phyloP scores from a whole-genome alignment of 352 stramenopile species.

The Halophytophthora polymorphica region DNA sequence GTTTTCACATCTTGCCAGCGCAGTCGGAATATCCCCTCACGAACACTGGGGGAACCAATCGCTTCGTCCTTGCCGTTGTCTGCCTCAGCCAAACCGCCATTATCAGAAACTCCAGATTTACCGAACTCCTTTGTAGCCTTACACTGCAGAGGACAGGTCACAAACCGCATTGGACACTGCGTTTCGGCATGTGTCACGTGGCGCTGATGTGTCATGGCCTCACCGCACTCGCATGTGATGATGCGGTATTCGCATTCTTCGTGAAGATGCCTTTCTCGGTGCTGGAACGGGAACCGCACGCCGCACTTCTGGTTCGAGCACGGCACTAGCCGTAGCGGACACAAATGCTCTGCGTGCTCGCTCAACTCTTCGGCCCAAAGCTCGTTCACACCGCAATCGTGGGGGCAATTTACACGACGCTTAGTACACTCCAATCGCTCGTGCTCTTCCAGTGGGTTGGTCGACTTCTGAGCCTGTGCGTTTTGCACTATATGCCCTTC shows the following conservation, averaged over 20 bases:
- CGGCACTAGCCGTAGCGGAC: constrained; percentile 31
- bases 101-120: neutral
- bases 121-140: neutral
- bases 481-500: constrained; percentile 26
- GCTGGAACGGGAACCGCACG: constrained; percentile 12
- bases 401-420: constrained; percentile 43
- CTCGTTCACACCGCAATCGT: constrained; percentile 1
- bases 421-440: constrained; percentile 48
- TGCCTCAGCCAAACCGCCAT: too few relatives aligned
- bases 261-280: constrained; percentile 26
- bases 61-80: too few relatives aligned
- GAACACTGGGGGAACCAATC: neutral
- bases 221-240: constrained; percentile 51
- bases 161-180: constrained; percentile 44
- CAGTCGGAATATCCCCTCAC: constrained; percentile 17
- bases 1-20: constrained; percentile 37
- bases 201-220: constrained; percentile 54
- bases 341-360: constrained; percentile 32
- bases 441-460: constrained; percentile 40
- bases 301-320: constrained; percentile 57
- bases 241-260: constrained; percentile 45
- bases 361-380: constrained; percentile 53
- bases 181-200: constrained; percentile 36
- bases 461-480: constrained; percentile 24
- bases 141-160: constrained; percentile 54